Percentiles rank a stretch among this genome's conserved stretches.
Conservation (phyloP, 768 basidiomycete genomes). For the Russula abietina region DNA sequence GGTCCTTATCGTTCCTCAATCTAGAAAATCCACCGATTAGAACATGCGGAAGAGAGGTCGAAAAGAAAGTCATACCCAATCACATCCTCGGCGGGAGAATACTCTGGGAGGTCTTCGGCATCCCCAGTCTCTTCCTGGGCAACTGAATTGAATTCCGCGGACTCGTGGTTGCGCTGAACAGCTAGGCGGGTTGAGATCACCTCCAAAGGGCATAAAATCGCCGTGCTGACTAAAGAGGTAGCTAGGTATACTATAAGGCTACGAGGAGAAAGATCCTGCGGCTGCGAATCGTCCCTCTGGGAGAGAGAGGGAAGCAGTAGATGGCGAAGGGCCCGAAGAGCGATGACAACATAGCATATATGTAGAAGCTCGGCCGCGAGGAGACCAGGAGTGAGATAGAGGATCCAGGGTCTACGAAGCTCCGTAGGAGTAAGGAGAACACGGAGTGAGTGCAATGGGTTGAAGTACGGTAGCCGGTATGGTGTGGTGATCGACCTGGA, state of each 20-base stretch:
- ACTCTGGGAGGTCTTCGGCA: slow-evolving; percentile 53
- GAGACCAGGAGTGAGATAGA: slow-evolving; percentile 74
- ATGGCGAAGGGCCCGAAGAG: slow-evolving; percentile 39
- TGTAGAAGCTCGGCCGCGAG: slow-evolving; percentile 41
- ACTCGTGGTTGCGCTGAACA: slow-evolving; percentile 79
- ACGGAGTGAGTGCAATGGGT: slow-evolving; percentile 52
- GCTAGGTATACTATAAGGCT: slow-evolving; percentile 52
- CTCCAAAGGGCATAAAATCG: slow-evolving; percentile 66
- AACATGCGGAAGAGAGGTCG: background rate
- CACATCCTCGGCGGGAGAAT: slow-evolving; percentile 70
- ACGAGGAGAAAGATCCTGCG: slow-evolving; percentile 42
- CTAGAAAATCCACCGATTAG: background rate
- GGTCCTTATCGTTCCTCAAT: slow-evolving; percentile 66
- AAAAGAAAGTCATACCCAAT: slow-evolving; percentile 53
- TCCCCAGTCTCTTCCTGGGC: slow-evolving; percentile 68
- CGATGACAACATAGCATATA: slow-evolving; percentile 41
- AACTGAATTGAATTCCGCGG: slow-evolving; percentile 67
- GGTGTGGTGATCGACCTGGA: slow-evolving; percentile 78
- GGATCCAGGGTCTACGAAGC: slow-evolving; percentile 67
- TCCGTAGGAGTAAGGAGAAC: slow-evolving; percentile 77
- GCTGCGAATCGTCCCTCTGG: slow-evolving; percentile 31
- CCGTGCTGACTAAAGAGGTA: slow-evolving; percentile 51
- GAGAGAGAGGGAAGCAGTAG: slow-evolving; percentile 55
- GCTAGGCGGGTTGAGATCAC: slow-evolving; percentile 74
- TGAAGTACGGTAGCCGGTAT: slow-evolving; percentile 62